A percentile compares a stretch with the other conserved stretches of the same genome.
These are phyloP conservation scores for Pyrenula massariospora DNA, from an alignment of 495 filamentous ascomycete species.

Conservation along the genomic window DNA sequence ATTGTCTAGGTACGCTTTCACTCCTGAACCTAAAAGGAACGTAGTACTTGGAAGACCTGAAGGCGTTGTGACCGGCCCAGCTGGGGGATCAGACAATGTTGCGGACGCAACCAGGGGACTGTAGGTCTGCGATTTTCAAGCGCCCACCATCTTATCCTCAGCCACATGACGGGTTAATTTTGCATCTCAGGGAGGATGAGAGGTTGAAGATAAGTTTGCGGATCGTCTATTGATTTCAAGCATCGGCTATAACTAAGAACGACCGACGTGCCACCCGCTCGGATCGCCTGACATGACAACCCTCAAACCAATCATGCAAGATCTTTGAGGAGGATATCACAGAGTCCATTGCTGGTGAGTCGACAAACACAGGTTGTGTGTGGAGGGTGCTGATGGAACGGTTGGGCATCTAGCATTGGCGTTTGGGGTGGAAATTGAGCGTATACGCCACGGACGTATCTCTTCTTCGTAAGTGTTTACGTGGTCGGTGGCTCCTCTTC, in stretches of 20 bases:
- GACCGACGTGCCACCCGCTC: no score
- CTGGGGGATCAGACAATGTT: not conserved
- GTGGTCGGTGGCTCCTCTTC: not conserved
- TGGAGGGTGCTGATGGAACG: not conserved
- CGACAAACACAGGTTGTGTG: not conserved
- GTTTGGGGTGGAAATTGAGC: not conserved
- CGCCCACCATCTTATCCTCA: no score
- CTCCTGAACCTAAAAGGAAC: constrained; percentile 24
- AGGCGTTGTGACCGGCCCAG: not conserved
- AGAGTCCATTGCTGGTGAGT: not conserved
- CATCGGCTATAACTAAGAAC: no score
- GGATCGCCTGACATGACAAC: no score
- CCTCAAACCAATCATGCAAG: no score
- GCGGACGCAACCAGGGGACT: not conserved
- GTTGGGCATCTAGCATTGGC: not conserved
- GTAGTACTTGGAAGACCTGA: not conserved
- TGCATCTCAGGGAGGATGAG: no score
- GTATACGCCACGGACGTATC: not conserved
- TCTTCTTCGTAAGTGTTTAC: not conserved
- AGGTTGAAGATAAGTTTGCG: not conserved
- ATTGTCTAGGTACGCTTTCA: constrained; percentile 65
- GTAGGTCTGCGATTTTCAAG: not conserved
- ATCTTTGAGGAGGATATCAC: no score
- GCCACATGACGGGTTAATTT: no score
- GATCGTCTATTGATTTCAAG: no score